Conservation (phyloP, 176 grass and related monocot species). For the Rhynchospora tenuis region DNA sequence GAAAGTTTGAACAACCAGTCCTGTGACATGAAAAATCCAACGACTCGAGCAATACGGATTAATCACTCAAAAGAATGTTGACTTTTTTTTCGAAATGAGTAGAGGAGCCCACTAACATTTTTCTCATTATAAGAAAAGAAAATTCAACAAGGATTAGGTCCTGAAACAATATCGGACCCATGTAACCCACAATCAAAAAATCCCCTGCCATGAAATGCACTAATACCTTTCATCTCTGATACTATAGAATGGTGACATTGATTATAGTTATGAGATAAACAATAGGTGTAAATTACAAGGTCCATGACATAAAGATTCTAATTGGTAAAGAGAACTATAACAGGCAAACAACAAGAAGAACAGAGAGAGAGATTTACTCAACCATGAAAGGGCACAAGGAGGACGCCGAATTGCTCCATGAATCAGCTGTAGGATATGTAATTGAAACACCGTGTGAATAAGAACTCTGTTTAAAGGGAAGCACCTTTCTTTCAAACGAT, state of each 20-base stretch:
- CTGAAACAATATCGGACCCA: too few species aligned
- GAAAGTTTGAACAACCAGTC: not conserved
- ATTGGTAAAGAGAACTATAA: not conserved
- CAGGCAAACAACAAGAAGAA: not conserved
- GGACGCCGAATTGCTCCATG: conserved; percentile 52
- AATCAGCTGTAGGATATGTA: conserved; percentile 37
- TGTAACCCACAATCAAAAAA: too few species aligned
- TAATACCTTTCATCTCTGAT: too few species aligned
- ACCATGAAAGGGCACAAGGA: conserved; percentile 69
- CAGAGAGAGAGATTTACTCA: conserved; percentile 15
- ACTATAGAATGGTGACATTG: not conserved
- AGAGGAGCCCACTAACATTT: too few species aligned
- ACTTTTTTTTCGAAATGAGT: too few species aligned
- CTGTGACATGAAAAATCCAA: not conserved
- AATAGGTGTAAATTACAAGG: not conserved
- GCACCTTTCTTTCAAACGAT: conserved; percentile 83
- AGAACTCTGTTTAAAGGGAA: conserved; percentile 11
- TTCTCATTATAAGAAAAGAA: too few species aligned
- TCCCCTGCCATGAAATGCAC: too few species aligned
- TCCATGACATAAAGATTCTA: not conserved
- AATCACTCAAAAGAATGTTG: not conserved
- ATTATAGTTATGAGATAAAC: not conserved
- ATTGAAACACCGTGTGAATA: not conserved
- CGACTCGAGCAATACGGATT: not conserved
- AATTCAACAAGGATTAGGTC: too few species aligned